These are phyloP conservation scores for Cystofilobasidium ferigula DNA, from an alignment of 768 basidiomycete genomes.

Conservation along the genomic window DNA sequence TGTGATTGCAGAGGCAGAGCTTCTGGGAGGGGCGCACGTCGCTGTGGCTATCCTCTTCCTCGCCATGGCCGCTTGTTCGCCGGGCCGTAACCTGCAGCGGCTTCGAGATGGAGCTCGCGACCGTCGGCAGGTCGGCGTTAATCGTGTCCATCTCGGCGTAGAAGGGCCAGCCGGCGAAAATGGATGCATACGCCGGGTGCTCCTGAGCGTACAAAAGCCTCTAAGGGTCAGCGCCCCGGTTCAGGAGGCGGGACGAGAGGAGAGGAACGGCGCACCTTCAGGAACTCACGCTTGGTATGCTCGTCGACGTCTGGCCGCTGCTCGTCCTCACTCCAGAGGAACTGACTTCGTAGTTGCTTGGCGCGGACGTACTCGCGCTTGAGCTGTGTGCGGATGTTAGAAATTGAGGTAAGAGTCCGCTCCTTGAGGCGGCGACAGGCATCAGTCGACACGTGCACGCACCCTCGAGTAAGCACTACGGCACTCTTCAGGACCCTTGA, in stretches of 20 bases:
- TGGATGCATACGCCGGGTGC: not conserved
- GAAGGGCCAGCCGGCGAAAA: conserved; percentile 4
- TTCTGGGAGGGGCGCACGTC: not conserved
- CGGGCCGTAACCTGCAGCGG: not conserved
- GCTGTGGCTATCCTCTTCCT: not conserved
- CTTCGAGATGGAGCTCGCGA: not conserved
- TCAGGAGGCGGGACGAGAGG: not conserved
- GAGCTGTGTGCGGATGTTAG: not conserved
- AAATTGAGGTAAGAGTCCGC: too few species aligned
- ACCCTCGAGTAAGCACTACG: conserved; percentile 9
- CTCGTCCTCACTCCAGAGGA: not conserved
- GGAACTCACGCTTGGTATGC: not conserved
- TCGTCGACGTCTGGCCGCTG: not conserved
- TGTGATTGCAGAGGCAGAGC: not conserved
- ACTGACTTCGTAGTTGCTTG: not conserved
- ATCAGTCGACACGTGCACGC: not conserved
- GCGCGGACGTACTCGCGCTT: conserved; percentile 7
- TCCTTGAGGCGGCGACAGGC: not conserved
- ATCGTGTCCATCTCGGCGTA: not conserved
- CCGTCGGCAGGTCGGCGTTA: not conserved
- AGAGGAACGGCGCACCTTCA: conserved; percentile 8
- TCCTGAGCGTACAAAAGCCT: not conserved
- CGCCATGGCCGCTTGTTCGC: not conserved
- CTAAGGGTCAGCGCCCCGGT: too few species aligned
- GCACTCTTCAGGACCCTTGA: conserved; percentile 11